Conservation (phyloP, 2,329 filamentous ascomycete genomes). For the Phaeosphaeriaceae sp. region DNA sequence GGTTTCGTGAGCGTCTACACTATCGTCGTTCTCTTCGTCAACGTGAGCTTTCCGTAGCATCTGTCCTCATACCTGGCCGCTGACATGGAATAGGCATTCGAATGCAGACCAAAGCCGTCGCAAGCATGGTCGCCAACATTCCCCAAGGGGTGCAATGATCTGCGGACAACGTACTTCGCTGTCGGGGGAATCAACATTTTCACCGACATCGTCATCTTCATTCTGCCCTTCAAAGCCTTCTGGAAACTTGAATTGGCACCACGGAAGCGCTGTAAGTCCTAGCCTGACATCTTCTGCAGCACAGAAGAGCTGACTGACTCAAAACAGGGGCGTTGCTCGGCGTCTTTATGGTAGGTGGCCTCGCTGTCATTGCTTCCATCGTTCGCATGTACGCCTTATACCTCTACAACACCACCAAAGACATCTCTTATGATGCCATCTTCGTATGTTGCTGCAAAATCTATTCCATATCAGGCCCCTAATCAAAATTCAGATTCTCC, state of each 20-base stretch:
- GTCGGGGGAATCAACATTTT: constrained; percentile 24
- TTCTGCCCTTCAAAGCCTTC: constrained; percentile 23
- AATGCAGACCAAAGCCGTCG: constrained; percentile 19
- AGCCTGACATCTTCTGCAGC: too few relatives aligned
- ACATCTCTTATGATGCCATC: constrained; percentile 20
- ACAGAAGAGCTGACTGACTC: not conserved
- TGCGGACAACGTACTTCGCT: constrained; percentile 21
- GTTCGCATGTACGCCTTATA: constrained; percentile 25
- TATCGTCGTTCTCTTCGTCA: constrained; percentile 18
- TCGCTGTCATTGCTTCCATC: constrained; percentile 27
- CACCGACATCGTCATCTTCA: constrained; percentile 25
- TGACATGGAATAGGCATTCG: constrained; percentile 18
- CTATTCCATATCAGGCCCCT: not conserved
- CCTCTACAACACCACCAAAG: constrained; percentile 22
- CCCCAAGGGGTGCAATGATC: constrained; percentile 26
- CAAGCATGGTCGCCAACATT: constrained; percentile 24
- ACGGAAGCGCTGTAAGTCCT: constrained; percentile 13
- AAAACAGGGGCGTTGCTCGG: constrained; percentile 19
- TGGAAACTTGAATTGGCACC: constrained; percentile 18
- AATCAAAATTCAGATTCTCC: constrained; percentile 17
- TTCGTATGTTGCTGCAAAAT: constrained; percentile 6
- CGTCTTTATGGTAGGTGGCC: constrained; percentile 23
- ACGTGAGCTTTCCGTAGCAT: constrained; percentile 6
- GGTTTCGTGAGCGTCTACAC: constrained; percentile 15
- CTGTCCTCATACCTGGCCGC: not conserved